Percentiles rank a stretch among this genome's conserved stretches.
Conservation (phyloP, 2,329 filamentous ascomycete species). For the Zopfia rhizophila region DNA sequence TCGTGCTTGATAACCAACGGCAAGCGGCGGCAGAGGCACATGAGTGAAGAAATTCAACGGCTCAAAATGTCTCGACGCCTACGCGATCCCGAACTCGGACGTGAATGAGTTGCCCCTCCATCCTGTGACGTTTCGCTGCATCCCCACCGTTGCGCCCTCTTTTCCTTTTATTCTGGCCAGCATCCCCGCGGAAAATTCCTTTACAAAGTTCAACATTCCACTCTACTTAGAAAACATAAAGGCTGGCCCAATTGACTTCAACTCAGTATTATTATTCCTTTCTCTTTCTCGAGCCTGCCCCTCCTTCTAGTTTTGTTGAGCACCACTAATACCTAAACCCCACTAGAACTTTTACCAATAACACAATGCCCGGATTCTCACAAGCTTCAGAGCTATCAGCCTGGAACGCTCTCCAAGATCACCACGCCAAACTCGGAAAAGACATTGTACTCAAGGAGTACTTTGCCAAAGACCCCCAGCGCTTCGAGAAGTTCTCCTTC, state of each 20-base stretch:
- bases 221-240: neutral
- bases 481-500: constrained; percentile 90
- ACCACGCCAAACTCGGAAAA: constrained; percentile 87
- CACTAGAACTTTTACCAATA: constrained; percentile 30
- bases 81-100: constrained; percentile 1
- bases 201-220: neutral
- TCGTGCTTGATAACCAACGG: constrained; percentile 37
- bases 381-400: constrained; percentile 86
- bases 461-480: constrained; percentile 86
- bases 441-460: constrained; percentile 92
- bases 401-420: constrained; percentile 90
- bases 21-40: constrained; percentile 15
- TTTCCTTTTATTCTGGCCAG: constrained; percentile 16
- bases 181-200: constrained; percentile 27
- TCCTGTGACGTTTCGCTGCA: constrained; percentile 10
- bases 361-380: constrained; percentile 71
- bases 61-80: too few relatives aligned
- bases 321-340: constrained; percentile 24
- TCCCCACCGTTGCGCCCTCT: constrained; percentile 19
- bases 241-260: neutral
- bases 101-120: constrained; percentile 14
- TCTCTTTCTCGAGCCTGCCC: constrained; percentile 11
- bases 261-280: neutral
- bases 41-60: neutral
- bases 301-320: constrained; percentile 14